Evolutionary conservation across 2,329 filamentous ascomycete species (phyloP), one percentile per base, ranked within the genome.

Genomic region (Raffaelea ambrosiae): DNA sequence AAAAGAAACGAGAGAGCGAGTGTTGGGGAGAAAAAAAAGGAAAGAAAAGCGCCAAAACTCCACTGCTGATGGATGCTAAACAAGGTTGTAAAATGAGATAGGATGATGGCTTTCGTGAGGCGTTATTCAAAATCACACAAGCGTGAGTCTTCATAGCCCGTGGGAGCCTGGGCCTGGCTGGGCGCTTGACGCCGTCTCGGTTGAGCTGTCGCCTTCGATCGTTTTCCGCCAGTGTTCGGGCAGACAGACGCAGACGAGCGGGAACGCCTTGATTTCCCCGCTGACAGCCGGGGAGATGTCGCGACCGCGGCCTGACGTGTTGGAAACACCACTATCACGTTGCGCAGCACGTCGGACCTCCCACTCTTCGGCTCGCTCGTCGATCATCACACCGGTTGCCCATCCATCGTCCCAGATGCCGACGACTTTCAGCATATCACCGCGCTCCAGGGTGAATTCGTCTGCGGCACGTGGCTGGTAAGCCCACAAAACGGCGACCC

Each of bases 391-490:
- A 58, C 93, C 93, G 1, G 93, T 98, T 11, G 93, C 93, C 93
- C 93, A 98, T 42, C 93, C 93, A 63, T 98, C 93, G 60, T 98
- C 93, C 93, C 93, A 98, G 56, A 98, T 98, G 53, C 93, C 93
- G 29, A 97, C 85, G 14, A 98, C 84, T 69, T 96, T 97, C 60
- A 98, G 77, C 90, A 98, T 96, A 62, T 98, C 93, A 47, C 93
- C 93, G 50, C 93, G 82, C 59, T 97, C 93, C 35, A 98, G 73
- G 36, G 88, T 76, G 61, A 97, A 97, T 62, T 98, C 93, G 59
- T 98, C 93, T 26, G 83, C 81, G 4, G 93, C 93, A 31, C 93
- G 86, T 31, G 93, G 91, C 58, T 95, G 88, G 65, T 98, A 98
- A 2, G 93, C 91, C 93, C 93, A 98, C 14, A 98, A 76, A 3